Evolutionary conservation across 176 grass and related monocot genomes (phyloP), one percentile per base, ranked within the genome.

Genomic region (Musa schizocarpa): DNA sequence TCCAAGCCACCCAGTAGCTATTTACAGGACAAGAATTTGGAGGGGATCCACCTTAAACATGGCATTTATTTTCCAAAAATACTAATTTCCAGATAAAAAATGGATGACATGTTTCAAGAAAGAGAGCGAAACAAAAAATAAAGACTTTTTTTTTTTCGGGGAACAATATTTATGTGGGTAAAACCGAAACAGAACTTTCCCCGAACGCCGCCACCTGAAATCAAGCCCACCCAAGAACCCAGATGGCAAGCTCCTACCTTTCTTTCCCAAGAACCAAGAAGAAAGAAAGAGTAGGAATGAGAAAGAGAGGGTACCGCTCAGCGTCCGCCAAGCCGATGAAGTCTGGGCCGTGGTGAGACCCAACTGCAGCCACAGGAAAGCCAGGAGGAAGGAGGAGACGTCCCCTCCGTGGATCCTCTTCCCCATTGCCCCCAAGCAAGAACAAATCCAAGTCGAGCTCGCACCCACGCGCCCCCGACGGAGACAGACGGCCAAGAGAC

Each of bases 311-410:
- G 25, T 82, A 88, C 93, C 93, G 14, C 9, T 86, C 6, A 96
- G 59, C 50, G 93, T 96, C 52, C 86, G 85, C 77, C 85, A 92
- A 23, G 49, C 9, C 2, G 79, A 14, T 9, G 74, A 27, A 1
- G 54, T 53, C 65, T 83, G 83, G 70, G 91, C 87, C 0, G 34
- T 83, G 79, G 70, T 68, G 52, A n/a, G 71, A 76, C 67, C 72
- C 49, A 65, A 9, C 17, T 86, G 76, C 69, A 85, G 75, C 76
- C 12, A 75, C 74, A 74, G 68, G 72, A 87, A 71, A 87, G 53
- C 74, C 56, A 86, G 43, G 71, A 88, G 74, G 54, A 59, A 48
- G 9, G 78, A 63, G 12, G 63, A 69, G 1, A 77, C 73, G 12
- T 56, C 52, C 10, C 14, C 34, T 11, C 80, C 76, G 10, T 13